Evolutionary conservation across 78 protist genomes (phyloP).

Genomic region (Dictyostelium citrinum): DNA sequence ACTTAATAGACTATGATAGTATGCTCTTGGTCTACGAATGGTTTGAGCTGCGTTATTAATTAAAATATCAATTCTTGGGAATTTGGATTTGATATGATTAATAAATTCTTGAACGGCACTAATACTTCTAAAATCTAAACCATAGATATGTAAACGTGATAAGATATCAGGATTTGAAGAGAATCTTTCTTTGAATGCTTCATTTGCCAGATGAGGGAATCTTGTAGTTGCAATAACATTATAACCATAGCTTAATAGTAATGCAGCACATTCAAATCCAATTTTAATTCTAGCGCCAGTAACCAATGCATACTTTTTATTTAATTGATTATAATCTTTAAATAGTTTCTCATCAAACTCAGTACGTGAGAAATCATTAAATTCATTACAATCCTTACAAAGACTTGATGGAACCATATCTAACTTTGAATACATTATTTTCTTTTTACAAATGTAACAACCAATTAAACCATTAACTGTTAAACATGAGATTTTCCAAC

Average conservation of each 20-base stretch:
- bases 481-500: background rate
- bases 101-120: conserved; percentile 38
- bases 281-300: conserved; percentile 90
- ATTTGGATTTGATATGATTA: background rate
- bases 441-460: background rate
- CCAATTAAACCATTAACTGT: background rate
- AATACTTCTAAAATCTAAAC: conserved; percentile 76
- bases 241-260: conserved; percentile 65
- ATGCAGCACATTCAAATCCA: conserved; percentile 61
- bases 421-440: background rate
- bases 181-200: background rate
- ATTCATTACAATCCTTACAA: background rate
- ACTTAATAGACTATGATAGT: background rate
- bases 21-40: conserved; percentile 69
- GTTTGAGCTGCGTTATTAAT: conserved; percentile 90
- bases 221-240: conserved; percentile 82
- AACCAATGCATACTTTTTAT: conserved; percentile 60
- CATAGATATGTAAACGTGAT: conserved; percentile 39
- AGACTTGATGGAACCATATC: background rate
- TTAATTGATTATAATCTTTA: background rate
- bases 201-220: conserved; percentile 60
- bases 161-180: background rate
- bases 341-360: background rate
- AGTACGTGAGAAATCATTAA: background rate
- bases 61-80: conserved; percentile 73